Evolutionary conservation across 805 yeast genomes (phyloP), one percentile per base, ranked within the genome.

Genomic region (Metahyphopichia silvanorum): DNA sequence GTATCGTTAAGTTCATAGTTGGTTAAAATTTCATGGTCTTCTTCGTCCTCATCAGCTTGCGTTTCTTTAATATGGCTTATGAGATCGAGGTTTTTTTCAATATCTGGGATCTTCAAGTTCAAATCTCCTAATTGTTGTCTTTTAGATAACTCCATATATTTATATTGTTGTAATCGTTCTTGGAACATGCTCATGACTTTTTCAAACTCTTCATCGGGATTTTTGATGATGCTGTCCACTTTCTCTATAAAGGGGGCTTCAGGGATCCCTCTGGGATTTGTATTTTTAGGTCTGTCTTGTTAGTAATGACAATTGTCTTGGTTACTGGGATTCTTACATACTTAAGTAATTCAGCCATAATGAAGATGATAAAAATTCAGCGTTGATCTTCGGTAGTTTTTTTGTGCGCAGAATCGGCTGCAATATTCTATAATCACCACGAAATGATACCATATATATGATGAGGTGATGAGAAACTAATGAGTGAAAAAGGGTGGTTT

Each of bases 191-290:
- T 69, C 64, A 91, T 75, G 21, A 83, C 70, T 26, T 72, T 55
- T 31, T 82, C 86, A 36, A 83, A 86, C 48, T 86, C 91, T 13
- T 48, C 37, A 27, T 73, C 80, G 2, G 79, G 71, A 44, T 72
- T 69, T 49, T 78, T 82, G 41, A 88, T 74, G 45, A 79, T 76
- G 31, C 77, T 82, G 35, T 79, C 93, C 7, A 89, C 93, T 35
- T 78, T 77, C 41, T 84, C 94, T 32, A 93, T 79, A 57, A 93
- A 93, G 25, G 94, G 96, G 1, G 98, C 98, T 52, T 86, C 84
- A 5, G 98, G 98, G 36, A 93, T 93, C 3, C 98, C 98, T 43
- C 98, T 74, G 7, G 97, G 93, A 51, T 93, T 93, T 16, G 79
- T 63, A 31, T 76, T 71, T 2, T 71, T 73, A 10, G 81, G 71